Percentiles rank a stretch among this genome's conserved stretches.
These are phyloP conservation scores for Yamadazyma paraphyllophila DNA, from an alignment of 805 yeast genomes.

Conservation along the genomic window DNA sequence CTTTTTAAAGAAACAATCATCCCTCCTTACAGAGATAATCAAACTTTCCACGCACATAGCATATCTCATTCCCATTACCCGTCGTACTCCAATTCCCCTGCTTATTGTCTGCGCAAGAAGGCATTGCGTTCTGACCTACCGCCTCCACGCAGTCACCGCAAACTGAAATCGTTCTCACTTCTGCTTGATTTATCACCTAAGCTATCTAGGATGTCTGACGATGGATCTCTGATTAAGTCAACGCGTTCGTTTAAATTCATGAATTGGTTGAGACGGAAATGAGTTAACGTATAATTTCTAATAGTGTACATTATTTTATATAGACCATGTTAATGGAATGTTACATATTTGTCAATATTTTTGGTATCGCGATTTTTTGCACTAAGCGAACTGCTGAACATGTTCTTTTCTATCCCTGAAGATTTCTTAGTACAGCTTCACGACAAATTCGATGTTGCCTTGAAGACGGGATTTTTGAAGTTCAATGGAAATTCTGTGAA, in stretches of 20 bases:
- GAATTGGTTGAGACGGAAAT: slow-evolving; percentile 24
- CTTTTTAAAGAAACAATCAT: slow-evolving; percentile 23
- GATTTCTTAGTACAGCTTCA: slow-evolving; percentile 35
- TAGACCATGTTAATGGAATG: background rate
- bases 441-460: slow-evolving; percentile 48
- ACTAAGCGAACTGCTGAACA: slow-evolving; percentile 5
- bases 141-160: slow-evolving; percentile 15
- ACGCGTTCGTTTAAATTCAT: slow-evolving; percentile 19
- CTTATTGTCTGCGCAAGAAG: background rate
- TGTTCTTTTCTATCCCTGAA: slow-evolving; percentile 32
- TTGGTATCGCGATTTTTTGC: slow-evolving; percentile 1
- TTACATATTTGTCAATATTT: background rate
- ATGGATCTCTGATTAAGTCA: slow-evolving; percentile 10
- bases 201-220: slow-evolving; percentile 15
- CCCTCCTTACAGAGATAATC: slow-evolving; percentile 20
- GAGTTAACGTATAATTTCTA: slow-evolving; percentile 1
- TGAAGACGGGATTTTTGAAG: slow-evolving; percentile 42
- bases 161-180: slow-evolving; percentile 22
- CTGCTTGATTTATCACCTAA: slow-evolving; percentile 20
- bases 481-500: slow-evolving; percentile 50
- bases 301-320: background rate
- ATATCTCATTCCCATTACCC: background rate
- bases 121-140: background rate
- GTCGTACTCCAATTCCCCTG: background rate
- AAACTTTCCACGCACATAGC: background rate